These are phyloP conservation scores for Hypsizygus marmoreus DNA, from an alignment of 768 basidiomycete species.

Conservation along the genomic window DNA sequence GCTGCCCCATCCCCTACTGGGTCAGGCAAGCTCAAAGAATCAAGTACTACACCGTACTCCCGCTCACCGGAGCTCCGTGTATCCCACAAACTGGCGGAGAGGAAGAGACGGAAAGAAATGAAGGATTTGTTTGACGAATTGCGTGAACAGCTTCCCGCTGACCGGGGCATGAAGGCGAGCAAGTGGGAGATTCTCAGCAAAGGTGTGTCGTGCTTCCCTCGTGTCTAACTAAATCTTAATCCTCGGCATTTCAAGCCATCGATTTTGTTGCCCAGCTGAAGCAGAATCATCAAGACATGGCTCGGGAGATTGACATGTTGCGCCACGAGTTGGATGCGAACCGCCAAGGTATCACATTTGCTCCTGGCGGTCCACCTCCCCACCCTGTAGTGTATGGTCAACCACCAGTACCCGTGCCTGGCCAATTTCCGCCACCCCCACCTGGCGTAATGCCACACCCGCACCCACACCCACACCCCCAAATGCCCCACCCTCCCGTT, in stretches of 20 bases:
- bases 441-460: slow-evolving; percentile 47
- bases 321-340: slow-evolving; percentile 71
- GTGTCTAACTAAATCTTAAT: slow-evolving; percentile 10
- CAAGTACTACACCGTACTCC: slow-evolving; percentile 80
- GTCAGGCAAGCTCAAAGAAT: slow-evolving; percentile 47
- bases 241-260: slow-evolving; percentile 56
- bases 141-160: slow-evolving; percentile 88
- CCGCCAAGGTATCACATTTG: slow-evolving; percentile 61
- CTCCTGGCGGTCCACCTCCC: slow-evolving; percentile 49
- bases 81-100: slow-evolving; percentile 95
- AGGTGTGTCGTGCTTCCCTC: slow-evolving; percentile 50
- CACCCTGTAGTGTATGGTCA: slow-evolving; percentile 53
- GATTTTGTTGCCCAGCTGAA: slow-evolving; percentile 86
- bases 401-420: slow-evolving; percentile 39
- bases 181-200: slow-evolving; percentile 99
- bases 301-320: slow-evolving; percentile 75
- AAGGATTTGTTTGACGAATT: slow-evolving; percentile 98
- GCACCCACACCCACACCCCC: slow-evolving; percentile 35
- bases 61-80: slow-evolving; percentile 93
- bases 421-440: slow-evolving; percentile 47
- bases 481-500: slow-evolving; percentile 34
- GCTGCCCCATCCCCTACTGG: slow-evolving; percentile 35
- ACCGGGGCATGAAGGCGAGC: slow-evolving; percentile 93
- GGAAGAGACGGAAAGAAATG: slow-evolving; percentile 98
- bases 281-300: slow-evolving; percentile 73